A percentile compares a stretch with the other conserved stretches of the same genome.
Conservation (phyloP, 345 rosid species). For the Eucalyptus tenuipes region DNA sequence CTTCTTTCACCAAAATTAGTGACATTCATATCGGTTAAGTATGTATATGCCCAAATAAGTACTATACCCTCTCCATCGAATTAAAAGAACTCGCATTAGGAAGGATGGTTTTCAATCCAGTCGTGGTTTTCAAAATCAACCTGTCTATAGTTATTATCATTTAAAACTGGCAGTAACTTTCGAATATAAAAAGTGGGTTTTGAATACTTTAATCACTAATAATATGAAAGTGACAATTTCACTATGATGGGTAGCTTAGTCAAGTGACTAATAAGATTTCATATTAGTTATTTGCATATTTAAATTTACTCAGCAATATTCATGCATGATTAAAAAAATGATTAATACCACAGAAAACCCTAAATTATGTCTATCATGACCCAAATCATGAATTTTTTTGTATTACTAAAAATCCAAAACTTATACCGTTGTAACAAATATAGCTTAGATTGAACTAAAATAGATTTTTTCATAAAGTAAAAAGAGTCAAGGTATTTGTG, state of each 20-base stretch:
- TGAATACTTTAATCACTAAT: not conserved
- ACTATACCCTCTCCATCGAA: not conserved
- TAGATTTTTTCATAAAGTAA: too few species aligned
- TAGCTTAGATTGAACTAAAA: too few species aligned
- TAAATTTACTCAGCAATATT: not conserved
- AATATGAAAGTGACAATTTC: not conserved
- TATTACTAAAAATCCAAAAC: not conserved
- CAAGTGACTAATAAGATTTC: not conserved
- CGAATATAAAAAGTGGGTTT: not conserved
- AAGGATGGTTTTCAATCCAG: not conserved
- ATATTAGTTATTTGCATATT: not conserved
- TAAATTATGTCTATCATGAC: not conserved
- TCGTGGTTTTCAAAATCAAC: not conserved
- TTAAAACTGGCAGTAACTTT: not conserved
- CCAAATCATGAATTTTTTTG: too few species aligned
- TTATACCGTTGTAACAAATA: not conserved
- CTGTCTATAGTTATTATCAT: not conserved
- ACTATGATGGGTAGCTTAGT: not conserved
- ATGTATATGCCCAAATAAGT: not conserved
- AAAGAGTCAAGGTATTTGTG: not conserved
- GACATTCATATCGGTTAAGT: not conserved
- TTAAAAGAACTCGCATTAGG: not conserved
- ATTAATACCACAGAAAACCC: not conserved
- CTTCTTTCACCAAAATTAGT: not conserved
- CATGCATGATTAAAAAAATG: not conserved